These are phyloP conservation scores for Alternaria rosae DNA, from an alignment of 2,329 filamentous ascomycete species.

Conservation along the genomic window DNA sequence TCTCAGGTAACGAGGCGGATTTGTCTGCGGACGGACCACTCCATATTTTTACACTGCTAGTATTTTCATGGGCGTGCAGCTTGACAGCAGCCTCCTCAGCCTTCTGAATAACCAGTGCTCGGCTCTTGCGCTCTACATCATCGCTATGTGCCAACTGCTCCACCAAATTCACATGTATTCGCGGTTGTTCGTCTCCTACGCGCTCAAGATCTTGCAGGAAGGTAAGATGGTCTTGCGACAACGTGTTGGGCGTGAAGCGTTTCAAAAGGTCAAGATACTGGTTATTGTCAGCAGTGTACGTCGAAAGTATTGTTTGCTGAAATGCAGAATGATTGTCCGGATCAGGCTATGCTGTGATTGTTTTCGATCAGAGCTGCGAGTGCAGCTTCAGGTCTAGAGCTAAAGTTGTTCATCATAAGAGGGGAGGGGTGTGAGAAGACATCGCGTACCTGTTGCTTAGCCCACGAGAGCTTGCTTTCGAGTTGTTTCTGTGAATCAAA, in stretches of 20 bases:
- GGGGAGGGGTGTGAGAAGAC: constrained; percentile 6
- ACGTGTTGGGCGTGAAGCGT: constrained; percentile 48
- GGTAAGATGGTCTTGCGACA: constrained; percentile 49
- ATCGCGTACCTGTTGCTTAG: constrained; percentile 57
- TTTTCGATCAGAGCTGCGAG: constrained; percentile 54
- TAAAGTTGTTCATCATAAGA: constrained; percentile 57
- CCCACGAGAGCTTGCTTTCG: constrained; percentile 57
- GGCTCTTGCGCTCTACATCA: constrained; percentile 43
- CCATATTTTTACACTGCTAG: constrained; percentile 51
- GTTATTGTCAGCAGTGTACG: constrained; percentile 28
- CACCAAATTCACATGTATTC: constrained; percentile 40
- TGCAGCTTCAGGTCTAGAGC: constrained; percentile 62
- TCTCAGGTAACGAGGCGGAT: constrained; percentile 29
- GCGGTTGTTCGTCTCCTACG: constrained; percentile 38
- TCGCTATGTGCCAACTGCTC: constrained; percentile 46
- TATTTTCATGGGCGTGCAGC: constrained; percentile 31
- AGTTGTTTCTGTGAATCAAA: constrained; percentile 54
- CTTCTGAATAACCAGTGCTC: constrained; percentile 44
- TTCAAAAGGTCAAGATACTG: constrained; percentile 52
- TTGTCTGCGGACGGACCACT: constrained; percentile 48
- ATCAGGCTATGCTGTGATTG: constrained; percentile 55
- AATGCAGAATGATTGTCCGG: constrained; percentile 8
- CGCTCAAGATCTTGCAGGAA: constrained; percentile 52
- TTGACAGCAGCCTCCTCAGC: constrained; percentile 43
- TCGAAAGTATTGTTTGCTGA: neutral